Evolutionary conservation across 23 red algal species (phyloP).

Genomic region (Gracilariopsis chorda): DNA sequence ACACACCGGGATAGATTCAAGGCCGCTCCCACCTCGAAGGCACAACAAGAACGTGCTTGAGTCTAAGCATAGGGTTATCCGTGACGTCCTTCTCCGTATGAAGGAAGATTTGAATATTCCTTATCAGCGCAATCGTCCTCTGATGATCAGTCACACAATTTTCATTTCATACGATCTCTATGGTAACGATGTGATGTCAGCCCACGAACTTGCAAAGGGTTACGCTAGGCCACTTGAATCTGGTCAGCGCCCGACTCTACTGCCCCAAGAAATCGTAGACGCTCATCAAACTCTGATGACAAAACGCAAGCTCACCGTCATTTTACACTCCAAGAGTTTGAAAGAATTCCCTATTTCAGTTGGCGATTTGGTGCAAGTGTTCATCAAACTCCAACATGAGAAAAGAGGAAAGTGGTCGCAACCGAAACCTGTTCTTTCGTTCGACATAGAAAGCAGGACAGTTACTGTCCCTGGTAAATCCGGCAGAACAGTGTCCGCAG

Average conservation of each 20-base stretch:
- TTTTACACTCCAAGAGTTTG: background rate
- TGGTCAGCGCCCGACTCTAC: background rate
- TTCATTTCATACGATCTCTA: constrained; percentile 38
- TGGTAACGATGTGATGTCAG: constrained; percentile 19
- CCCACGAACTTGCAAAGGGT: constrained; percentile 1
- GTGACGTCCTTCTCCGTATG: background rate
- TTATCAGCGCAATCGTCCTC: no score
- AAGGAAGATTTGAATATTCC: no score
- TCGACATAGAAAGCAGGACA: background rate
- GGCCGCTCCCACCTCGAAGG: background rate
- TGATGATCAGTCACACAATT: background rate
- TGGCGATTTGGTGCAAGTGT: constrained; percentile 34
- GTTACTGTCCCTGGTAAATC: background rate
- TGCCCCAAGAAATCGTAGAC: background rate
- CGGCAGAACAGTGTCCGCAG: background rate
- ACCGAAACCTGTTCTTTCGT: background rate
- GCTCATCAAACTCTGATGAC: background rate
- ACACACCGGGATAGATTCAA: no score
- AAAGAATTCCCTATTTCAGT: background rate
- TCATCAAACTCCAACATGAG: background rate
- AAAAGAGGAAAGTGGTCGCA: background rate
- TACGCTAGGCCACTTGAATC: background rate
- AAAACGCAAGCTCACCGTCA: constrained; percentile 32
- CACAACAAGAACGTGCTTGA: constrained; percentile 13
- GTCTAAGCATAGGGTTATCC: background rate